Evolutionary conservation across 176 grass and related monocot species (phyloP).

Genomic region (Phoenix roebelenii): DNA sequence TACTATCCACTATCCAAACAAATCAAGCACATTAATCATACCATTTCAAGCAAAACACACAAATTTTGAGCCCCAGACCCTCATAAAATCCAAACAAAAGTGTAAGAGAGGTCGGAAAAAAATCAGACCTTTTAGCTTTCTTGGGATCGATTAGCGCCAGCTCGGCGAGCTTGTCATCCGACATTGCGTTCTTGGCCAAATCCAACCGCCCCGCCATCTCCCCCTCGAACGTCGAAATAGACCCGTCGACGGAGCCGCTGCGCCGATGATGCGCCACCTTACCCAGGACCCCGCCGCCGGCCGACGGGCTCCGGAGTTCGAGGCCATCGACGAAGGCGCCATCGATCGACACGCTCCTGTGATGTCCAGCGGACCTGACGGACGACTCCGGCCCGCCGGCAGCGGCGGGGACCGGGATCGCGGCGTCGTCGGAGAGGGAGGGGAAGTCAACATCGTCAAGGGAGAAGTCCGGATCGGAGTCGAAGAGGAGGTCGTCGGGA

Average conservation of each 20-base stretch:
- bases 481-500: slow-evolving; percentile 69
- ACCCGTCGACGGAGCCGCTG: slow-evolving; percentile 80
- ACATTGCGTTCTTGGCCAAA: slow-evolving; percentile 89
- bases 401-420: slow-evolving; percentile 29
- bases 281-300: slow-evolving; percentile 14
- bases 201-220: slow-evolving; percentile 39
- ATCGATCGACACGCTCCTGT: slow-evolving; percentile 77
- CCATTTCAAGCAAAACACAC: too few relatives aligned
- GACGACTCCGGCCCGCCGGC: slow-evolving; percentile 5
- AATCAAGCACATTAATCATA: too few relatives aligned
- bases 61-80: too few relatives aligned
- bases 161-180: slow-evolving; percentile 66
- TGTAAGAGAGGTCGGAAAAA: background rate
- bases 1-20: too few relatives aligned
- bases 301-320: slow-evolving; percentile 29
- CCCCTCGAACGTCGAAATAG: slow-evolving; percentile 52
- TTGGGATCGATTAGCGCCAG: slow-evolving; percentile 80
- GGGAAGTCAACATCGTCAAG: slow-evolving; percentile 91
- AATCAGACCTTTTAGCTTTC: slow-evolving; percentile 65
- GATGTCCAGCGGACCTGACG: slow-evolving; percentile 22
- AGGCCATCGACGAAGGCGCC: slow-evolving; percentile 76
- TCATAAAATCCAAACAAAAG: background rate
- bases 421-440: slow-evolving; percentile 74
- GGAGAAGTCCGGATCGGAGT: slow-evolving; percentile 67
- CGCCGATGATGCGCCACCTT: slow-evolving; percentile 35